Evolutionary conservation across 1,139 yeast genomes (phyloP).

Genomic region (Meyerozyma elateridarum): DNA sequence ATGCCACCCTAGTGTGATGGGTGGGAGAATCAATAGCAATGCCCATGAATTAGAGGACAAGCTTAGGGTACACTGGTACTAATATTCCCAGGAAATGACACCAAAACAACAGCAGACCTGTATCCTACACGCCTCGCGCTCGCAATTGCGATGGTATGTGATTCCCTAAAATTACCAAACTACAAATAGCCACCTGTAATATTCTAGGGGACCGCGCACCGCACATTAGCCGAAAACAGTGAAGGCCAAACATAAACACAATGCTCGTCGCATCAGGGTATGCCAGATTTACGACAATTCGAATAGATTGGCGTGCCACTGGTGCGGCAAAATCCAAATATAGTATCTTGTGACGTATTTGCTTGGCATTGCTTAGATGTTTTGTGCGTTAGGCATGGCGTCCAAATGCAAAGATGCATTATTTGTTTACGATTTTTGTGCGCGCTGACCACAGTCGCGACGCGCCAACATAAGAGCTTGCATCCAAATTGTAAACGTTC

Average conservation of each 20-base stretch:
- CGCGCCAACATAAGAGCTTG: too few relatives aligned
- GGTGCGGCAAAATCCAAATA: too few relatives aligned
- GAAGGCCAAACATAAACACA: constrained; percentile 1
- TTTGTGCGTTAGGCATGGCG: too few relatives aligned
- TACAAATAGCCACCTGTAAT: constrained; percentile 1
- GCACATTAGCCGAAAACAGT: not conserved
- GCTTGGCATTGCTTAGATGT: too few relatives aligned
- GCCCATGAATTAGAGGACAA: not conserved
- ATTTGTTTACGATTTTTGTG: constrained; percentile 3
- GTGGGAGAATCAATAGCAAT: constrained; percentile 3
- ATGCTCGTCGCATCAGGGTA: constrained; percentile 3
- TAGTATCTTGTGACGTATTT: too few relatives aligned
- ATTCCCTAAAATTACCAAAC: constrained; percentile 4
- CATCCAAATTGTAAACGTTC: too few relatives aligned
- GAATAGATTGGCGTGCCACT: too few relatives aligned
- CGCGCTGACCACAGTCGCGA: not conserved
- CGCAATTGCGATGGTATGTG: not conserved
- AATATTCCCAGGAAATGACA: not conserved
- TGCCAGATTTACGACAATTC: too few relatives aligned
- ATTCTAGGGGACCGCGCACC: too few relatives aligned
- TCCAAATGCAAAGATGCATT: not conserved
- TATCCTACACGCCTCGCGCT: constrained; percentile 4
- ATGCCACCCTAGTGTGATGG: constrained; percentile 13
- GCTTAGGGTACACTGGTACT: not conserved
- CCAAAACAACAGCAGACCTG: constrained; percentile 4